phyloP scores from a whole-genome alignment of 1,139 yeast genomes.

The Lodderomyces parapsilosis region DNA sequence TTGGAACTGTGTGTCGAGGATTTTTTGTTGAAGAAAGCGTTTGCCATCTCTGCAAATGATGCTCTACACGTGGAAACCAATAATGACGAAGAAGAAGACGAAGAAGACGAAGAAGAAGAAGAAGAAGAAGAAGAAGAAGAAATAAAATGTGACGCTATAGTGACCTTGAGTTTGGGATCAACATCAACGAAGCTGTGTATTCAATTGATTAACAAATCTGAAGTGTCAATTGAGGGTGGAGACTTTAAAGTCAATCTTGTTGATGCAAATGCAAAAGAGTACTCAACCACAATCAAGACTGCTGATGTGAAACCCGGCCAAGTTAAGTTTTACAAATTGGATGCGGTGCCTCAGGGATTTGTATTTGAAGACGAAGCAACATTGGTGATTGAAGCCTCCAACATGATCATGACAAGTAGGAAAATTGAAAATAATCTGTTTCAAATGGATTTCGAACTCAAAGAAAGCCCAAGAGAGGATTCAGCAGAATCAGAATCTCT shows the following conservation, averaged over 20 bases:
- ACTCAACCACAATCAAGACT: conserved; percentile 24
- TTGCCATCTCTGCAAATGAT: not conserved
- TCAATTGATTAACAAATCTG: conserved; percentile 27
- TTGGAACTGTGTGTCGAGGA: not conserved
- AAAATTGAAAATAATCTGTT: conserved; percentile 12
- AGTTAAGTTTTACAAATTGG: conserved; percentile 31
- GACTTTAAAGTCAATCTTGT: conserved; percentile 28
- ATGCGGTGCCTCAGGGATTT: conserved; percentile 17
- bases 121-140: not conserved
- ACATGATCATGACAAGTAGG: conserved; percentile 26
- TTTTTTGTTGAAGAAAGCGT: not conserved
- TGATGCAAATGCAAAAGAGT: conserved; percentile 14
- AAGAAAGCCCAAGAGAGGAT: not conserved
- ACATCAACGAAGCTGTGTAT: conserved; percentile 9
- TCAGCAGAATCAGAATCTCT: no score
- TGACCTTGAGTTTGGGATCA: not conserved
- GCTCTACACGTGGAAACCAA: no score
- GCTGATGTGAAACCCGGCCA: conserved; percentile 30
- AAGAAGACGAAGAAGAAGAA: not conserved
- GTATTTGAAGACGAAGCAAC: conserved; percentile 18
- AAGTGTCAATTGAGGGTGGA: conserved; percentile 27
- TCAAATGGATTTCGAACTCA: conserved; percentile 1
- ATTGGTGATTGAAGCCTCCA: conserved; percentile 22
- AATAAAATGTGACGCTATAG: not conserved
- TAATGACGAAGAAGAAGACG: not conserved